These are phyloP conservation scores for Thelephora aurantiotincta DNA, from an alignment of 768 basidiomycete genomes.

Conservation along the genomic window DNA sequence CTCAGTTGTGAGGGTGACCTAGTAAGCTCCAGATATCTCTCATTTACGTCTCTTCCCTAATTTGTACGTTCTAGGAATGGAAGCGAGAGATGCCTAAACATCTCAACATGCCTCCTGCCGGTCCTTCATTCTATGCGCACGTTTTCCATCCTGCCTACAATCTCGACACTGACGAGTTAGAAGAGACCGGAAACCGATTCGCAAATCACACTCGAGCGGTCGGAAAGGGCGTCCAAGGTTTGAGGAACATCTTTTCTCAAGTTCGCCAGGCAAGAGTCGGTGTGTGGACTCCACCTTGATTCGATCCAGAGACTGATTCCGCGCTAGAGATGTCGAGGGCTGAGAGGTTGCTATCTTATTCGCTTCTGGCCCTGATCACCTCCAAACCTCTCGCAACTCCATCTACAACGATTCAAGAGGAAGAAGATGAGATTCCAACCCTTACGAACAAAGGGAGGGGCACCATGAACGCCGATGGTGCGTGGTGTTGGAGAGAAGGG, in stretches of 20 bases:
- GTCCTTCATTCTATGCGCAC: constrained; percentile 61
- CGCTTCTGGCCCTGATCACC: constrained; percentile 61
- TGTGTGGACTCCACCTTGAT: constrained; percentile 16
- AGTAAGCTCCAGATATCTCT: constrained; percentile 27
- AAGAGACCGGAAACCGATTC: constrained; percentile 44
- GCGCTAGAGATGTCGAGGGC: constrained; percentile 65
- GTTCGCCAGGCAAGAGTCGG: constrained; percentile 58
- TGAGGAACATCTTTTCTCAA: constrained; percentile 47
- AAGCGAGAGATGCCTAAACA: constrained; percentile 45
- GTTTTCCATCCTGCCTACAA: constrained; percentile 83
- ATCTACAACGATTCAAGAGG: constrained; percentile 20
- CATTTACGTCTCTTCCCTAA: constrained; percentile 1
- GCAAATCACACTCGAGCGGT: constrained; percentile 50
- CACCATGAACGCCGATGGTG: constrained; percentile 53
- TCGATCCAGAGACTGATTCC: background rate
- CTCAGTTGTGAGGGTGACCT: constrained; percentile 60
- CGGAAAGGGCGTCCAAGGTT: constrained; percentile 51
- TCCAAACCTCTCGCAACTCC: constrained; percentile 43
- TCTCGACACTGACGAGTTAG: constrained; percentile 59
- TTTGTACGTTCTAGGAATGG: constrained; percentile 43
- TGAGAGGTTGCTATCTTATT: constrained; percentile 59
- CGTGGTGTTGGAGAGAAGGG: constrained; percentile 79
- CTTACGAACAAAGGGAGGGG: constrained; percentile 30
- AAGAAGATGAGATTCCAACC: constrained; percentile 30
- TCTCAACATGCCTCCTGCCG: constrained; percentile 48